Conservation (phyloP, 768 basidiomycete species). For the Termitomyces sp. region DNA sequence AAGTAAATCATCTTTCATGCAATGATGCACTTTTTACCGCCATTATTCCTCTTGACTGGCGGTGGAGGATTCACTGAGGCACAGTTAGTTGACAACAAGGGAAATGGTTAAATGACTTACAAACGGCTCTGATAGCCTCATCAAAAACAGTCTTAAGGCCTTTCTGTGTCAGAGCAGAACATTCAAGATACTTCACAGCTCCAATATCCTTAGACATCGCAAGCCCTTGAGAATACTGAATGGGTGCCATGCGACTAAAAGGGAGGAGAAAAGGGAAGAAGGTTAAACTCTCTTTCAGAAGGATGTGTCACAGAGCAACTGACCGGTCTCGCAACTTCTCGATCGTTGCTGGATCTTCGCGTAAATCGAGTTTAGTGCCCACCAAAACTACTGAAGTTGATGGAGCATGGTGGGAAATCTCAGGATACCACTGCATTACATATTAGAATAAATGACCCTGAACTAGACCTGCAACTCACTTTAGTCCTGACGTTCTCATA, state of each 20-base stretch:
- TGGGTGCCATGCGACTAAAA: constrained; percentile 87
- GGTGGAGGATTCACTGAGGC: constrained; percentile 73
- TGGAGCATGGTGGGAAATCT: constrained; percentile 97
- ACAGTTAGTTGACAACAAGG: background rate
- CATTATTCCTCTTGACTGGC: constrained; percentile 46
- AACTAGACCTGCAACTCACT: constrained; percentile 42
- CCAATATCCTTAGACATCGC: constrained; percentile 92
- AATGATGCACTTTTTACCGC: constrained; percentile 63
- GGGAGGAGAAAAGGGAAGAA: background rate
- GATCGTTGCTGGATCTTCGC: constrained; percentile 91
- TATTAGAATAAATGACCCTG: constrained; percentile 13
- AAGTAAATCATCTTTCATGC: constrained; percentile 47
- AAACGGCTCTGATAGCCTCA: constrained; percentile 95
- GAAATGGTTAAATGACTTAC: constrained; percentile 49
- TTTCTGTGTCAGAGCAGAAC: constrained; percentile 96
- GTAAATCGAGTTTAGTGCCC: constrained; percentile 96
- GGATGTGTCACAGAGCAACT: constrained; percentile 12
- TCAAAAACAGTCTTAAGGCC: constrained; percentile 99
- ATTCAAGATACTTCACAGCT: constrained; percentile 95
- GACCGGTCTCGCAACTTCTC: constrained; percentile 92
- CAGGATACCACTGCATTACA: constrained; percentile 81
- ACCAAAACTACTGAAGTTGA: constrained; percentile 91
- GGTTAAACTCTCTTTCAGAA: background rate
- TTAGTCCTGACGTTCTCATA: constrained; percentile 99
- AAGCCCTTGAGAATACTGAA: constrained; percentile 88